These are phyloP conservation scores for Aspergillus sp. DNA, from an alignment of 2,329 filamentous ascomycete genomes.

Conservation along the genomic window DNA sequence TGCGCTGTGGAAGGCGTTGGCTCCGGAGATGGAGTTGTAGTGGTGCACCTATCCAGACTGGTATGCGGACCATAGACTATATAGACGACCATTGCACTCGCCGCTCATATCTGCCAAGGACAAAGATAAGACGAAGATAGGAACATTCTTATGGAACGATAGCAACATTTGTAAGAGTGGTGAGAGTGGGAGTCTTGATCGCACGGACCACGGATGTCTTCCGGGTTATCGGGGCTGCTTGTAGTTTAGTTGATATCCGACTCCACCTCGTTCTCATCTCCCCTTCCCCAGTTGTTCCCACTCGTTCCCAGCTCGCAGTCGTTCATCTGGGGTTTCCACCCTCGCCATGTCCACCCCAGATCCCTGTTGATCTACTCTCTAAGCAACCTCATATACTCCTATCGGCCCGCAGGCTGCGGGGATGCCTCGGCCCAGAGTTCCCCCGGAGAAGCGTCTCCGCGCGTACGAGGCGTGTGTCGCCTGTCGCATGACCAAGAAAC, in stretches of 20 bases:
- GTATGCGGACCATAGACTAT: not conserved
- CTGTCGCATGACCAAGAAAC: conserved; percentile 52
- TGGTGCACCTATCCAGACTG: not conserved
- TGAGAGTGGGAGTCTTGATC: too few species aligned
- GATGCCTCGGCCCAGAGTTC: conserved; percentile 56
- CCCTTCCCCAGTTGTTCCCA: not conserved
- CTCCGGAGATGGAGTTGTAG: conserved; percentile 2
- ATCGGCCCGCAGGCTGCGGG: not conserved
- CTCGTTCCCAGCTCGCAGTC: too few species aligned
- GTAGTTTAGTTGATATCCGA: not conserved
- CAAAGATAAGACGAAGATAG: too few species aligned
- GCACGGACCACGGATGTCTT: not conserved
- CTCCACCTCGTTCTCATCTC: conserved; percentile 3
- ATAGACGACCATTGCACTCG: too few species aligned
- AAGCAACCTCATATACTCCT: too few species aligned
- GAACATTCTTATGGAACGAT: too few species aligned
- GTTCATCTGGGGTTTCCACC: too few species aligned
- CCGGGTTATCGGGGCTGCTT: too few species aligned
- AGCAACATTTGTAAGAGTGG: too few species aligned
- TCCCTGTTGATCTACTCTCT: too few species aligned
- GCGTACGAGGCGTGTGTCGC: conserved; percentile 50
- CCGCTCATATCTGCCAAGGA: too few species aligned
- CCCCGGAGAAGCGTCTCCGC: conserved; percentile 49
- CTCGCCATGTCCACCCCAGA: too few species aligned
- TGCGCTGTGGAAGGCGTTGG: not conserved